These are phyloP conservation scores for Chlamydomonas asymmetrica DNA, from an alignment of 139 green algal species.

Conservation along the genomic window DNA sequence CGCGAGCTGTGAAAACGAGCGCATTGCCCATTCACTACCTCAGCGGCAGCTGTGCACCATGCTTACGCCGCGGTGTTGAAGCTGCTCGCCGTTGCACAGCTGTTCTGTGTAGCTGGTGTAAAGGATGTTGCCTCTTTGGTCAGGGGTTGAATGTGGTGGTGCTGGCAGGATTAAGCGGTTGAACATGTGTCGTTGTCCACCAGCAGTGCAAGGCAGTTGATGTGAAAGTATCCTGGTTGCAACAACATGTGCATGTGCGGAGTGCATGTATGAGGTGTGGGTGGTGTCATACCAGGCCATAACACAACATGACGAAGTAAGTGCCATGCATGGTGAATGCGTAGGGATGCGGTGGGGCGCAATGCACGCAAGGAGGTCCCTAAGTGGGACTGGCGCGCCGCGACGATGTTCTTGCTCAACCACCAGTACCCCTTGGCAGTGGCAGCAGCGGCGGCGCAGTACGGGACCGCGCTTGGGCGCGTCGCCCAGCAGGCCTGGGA, in stretches of 20 bases:
- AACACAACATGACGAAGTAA: not conserved
- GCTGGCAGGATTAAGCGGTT: not conserved
- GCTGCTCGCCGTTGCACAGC: no score
- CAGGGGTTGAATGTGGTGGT: no score
- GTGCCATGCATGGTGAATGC: not conserved
- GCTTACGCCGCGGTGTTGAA: no score
- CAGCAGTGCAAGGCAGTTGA: no score
- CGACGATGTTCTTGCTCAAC: constrained; percentile 54
- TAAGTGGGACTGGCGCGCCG: constrained; percentile 64
- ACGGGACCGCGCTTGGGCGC: constrained; percentile 16
- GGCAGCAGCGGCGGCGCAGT: constrained; percentile 45
- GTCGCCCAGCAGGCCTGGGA: constrained; percentile 5
- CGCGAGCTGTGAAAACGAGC: no score
- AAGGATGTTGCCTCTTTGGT: not conserved
- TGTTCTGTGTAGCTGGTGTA: no score
- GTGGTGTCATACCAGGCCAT: no score
- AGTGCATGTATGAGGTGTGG: no score
- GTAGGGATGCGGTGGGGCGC: constrained; percentile 23
- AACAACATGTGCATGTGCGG: not conserved
- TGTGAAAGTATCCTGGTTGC: no score
- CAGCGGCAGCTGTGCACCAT: no score
- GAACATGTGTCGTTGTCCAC: no score
- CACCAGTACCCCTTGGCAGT: constrained; percentile 57
- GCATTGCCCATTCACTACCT: no score
- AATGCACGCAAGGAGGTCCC: constrained; percentile 48